A percentile compares a stretch with the other conserved stretches of the same genome.
phyloP scores from a whole-genome alignment of 208 protist genomes.

The Trichomonas vaginalis region DNA sequence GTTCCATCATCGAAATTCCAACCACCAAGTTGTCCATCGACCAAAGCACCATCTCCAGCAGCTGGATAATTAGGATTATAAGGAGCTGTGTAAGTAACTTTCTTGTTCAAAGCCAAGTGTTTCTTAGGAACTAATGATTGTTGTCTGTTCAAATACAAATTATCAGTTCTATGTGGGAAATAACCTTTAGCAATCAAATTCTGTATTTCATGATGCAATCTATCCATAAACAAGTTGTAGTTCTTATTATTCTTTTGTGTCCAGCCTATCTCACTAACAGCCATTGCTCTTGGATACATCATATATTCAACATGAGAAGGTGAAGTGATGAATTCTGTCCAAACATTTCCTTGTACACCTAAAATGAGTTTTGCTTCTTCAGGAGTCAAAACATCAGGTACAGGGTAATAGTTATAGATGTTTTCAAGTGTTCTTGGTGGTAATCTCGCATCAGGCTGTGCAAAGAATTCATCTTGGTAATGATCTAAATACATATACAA shows the following conservation, averaged over 20 bases:
- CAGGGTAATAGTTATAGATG: not conserved
- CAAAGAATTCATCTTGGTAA: not conserved
- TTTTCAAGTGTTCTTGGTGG: not conserved
- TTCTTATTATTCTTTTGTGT: not conserved
- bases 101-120: too few relatives aligned
- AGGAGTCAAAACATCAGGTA: not conserved
- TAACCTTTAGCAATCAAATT: too few relatives aligned
- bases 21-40: too few relatives aligned
- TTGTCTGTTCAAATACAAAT: too few relatives aligned
- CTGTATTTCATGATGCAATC: too few relatives aligned
- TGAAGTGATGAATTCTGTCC: not conserved
- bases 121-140: too few relatives aligned
- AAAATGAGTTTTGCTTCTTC: not conserved
- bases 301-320: not conserved
- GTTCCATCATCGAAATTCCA: too few relatives aligned
- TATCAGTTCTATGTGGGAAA: too few relatives aligned
- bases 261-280: not conserved
- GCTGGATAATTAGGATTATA: too few relatives aligned
- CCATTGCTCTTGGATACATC: not conserved
- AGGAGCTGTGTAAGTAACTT: too few relatives aligned
- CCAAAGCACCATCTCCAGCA: too few relatives aligned
- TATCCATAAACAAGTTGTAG: not conserved
- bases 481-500: not conserved
- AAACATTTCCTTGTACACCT: not conserved
- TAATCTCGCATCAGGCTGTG: not conserved